phyloP scores from a whole-genome alignment of 768 basidiomycete species.

The Phlebiopsis flavidoalba region DNA sequence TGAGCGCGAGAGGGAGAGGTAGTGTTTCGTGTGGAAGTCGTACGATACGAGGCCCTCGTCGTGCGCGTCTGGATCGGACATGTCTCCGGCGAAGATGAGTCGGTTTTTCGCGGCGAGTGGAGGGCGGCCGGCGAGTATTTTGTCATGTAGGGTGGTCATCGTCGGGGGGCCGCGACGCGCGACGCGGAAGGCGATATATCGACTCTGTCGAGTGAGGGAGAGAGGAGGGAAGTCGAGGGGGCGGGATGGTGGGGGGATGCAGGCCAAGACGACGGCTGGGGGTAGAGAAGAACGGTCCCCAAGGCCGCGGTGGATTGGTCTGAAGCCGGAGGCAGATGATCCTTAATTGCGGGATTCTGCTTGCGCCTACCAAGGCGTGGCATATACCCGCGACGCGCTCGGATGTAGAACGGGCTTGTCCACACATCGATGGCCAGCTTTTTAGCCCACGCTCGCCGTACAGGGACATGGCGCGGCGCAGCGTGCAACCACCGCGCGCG shows the following conservation, averaged over 20 bases:
- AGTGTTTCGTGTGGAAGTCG: constrained; percentile 91
- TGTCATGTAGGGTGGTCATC: constrained; percentile 25
- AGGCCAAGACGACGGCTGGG: background rate
- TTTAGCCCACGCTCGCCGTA: background rate
- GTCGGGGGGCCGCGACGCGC: background rate
- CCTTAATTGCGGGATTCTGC: background rate
- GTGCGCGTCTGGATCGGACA: constrained; percentile 53
- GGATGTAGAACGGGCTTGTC: constrained; percentile 1
- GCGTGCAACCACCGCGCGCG: too few relatives aligned
- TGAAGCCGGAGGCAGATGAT: background rate
- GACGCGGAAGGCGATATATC: too few relatives aligned
- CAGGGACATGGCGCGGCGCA: too few relatives aligned
- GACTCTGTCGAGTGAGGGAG: too few relatives aligned
- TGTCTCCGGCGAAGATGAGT: constrained; percentile 62
- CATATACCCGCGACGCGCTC: background rate
- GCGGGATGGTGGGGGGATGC: background rate
- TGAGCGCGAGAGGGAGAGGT: constrained; percentile 75
- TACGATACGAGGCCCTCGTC: constrained; percentile 35
- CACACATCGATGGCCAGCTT: background rate
- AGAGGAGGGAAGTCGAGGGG: background rate
- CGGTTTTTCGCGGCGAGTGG: constrained; percentile 57
- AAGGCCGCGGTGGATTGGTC: background rate
- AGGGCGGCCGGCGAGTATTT: constrained; percentile 53
- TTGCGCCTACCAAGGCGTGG: background rate
- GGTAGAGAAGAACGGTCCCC: background rate